Conservation (phyloP, 164 flowering plant species). For the Aristolochia contorta region DNA sequence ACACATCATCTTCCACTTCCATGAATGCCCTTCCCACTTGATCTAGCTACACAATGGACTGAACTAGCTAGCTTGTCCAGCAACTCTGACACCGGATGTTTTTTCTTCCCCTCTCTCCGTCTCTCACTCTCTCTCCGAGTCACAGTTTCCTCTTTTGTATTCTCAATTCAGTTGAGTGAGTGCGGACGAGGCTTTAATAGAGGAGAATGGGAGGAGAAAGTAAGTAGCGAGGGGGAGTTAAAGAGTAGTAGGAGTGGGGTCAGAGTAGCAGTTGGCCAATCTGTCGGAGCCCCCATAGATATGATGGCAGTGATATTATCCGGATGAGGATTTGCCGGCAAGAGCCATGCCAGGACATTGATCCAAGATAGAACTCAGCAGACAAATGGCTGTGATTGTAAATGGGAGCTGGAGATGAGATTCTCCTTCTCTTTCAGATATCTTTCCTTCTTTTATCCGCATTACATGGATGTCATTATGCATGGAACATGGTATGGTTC, state of each 20-base stretch:
- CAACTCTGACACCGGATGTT: neutral
- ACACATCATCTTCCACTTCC: slow-evolving; percentile 61
- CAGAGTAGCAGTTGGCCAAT: slow-evolving; percentile 34
- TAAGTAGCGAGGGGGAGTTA: slow-evolving; percentile 13
- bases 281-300: slow-evolving; percentile 38
- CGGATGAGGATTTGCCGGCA: slow-evolving; percentile 27
- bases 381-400: slow-evolving; percentile 31
- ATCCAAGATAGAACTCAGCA: slow-evolving; percentile 34
- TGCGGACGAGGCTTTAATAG: slow-evolving; percentile 6
- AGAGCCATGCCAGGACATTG: slow-evolving; percentile 27
- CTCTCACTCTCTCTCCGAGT: neutral
- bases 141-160: slow-evolving; percentile 1
- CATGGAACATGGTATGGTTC: too few relatives aligned
- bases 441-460: neutral
- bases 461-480: neutral
- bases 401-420: slow-evolving; percentile 3
- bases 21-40: slow-evolving; percentile 6
- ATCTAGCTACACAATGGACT: neutral
- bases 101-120: neutral
- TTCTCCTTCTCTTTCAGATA: neutral
- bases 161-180: neutral
- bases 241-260: slow-evolving; percentile 14
- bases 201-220: slow-evolving; percentile 21
- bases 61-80: neutral
- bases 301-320: slow-evolving; percentile 32